Conservation (phyloP, 495 filamentous ascomycete species). For the Trichocladium antarcticum region DNA sequence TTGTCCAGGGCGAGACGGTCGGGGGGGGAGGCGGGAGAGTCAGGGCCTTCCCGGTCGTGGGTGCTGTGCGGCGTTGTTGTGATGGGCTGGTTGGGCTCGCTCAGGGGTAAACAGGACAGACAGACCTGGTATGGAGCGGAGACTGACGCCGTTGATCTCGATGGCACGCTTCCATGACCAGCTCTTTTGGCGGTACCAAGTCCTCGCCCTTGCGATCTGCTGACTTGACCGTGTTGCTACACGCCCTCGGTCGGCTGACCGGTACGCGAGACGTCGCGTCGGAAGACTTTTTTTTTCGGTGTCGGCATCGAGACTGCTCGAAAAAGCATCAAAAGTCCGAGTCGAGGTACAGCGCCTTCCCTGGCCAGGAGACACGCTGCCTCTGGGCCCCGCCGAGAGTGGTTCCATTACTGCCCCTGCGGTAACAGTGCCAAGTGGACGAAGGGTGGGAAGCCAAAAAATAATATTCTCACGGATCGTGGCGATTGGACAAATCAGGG, state of each 20-base stretch:
- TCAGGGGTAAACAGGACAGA: background rate
- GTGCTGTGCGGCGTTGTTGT: background rate
- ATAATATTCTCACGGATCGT: slow-evolving; percentile 33
- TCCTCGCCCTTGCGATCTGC: slow-evolving; percentile 17
- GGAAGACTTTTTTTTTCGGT: slow-evolving; percentile 53
- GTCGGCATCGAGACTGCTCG: slow-evolving; percentile 51
- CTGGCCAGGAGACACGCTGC: slow-evolving; percentile 41
- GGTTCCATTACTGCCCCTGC: slow-evolving; percentile 47
- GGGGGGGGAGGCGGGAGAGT: too few species aligned
- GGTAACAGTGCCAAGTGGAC: slow-evolving; percentile 37
- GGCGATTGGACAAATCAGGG: slow-evolving; percentile 33
- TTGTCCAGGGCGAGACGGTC: slow-evolving; percentile 15
- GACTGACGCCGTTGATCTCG: slow-evolving; percentile 14
- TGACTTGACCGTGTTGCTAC: slow-evolving; percentile 21
- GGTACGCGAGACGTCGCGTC: slow-evolving; percentile 34
- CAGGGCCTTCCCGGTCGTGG: background rate
- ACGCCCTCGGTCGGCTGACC: slow-evolving; percentile 36
- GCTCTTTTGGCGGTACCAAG: slow-evolving; percentile 14
- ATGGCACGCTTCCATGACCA: slow-evolving; percentile 19
- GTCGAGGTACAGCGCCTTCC: slow-evolving; percentile 29
- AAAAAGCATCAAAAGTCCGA: slow-evolving; percentile 35
- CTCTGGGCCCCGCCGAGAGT: slow-evolving; percentile 56
- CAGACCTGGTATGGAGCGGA: slow-evolving; percentile 23
- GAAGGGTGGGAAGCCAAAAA: slow-evolving; percentile 31
- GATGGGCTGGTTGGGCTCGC: too few species aligned